Evolutionary conservation across 2,329 filamentous ascomycete species (phyloP).

Genomic region (Aspergillus clavatus): DNA sequence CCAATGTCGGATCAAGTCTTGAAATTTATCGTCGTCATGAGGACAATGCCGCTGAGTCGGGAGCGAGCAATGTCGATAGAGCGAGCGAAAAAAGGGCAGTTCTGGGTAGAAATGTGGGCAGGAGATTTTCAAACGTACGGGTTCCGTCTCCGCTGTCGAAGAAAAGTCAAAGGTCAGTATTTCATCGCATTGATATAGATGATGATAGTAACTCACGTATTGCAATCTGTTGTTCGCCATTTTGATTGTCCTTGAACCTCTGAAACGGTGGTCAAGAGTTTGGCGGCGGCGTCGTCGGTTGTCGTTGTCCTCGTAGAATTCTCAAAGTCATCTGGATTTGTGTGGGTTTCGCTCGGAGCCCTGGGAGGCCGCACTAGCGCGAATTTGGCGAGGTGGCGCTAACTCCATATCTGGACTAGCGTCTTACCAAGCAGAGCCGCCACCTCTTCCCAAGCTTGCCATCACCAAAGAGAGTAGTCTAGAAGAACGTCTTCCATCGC

Average conservation of each 20-base stretch:
- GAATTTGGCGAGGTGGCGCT: constrained; percentile 33
- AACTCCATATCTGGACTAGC: constrained; percentile 24
- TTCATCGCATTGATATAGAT: constrained; percentile 2
- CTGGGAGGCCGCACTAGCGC: constrained; percentile 39
- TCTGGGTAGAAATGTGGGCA: constrained; percentile 4
- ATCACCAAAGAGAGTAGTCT: constrained; percentile 17
- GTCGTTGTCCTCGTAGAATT: constrained; percentile 40
- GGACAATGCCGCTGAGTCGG: constrained; percentile 11
- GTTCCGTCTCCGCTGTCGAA: constrained; percentile 67
- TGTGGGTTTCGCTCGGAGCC: constrained; percentile 41
- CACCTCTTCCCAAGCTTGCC: constrained; percentile 35
- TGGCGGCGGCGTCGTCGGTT: constrained; percentile 37
- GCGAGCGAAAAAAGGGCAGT: constrained; percentile 18
- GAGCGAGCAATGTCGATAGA: constrained; percentile 15
- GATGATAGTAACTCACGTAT: constrained; percentile 38
- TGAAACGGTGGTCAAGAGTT: constrained; percentile 39
- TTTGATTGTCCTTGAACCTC: constrained; percentile 45
- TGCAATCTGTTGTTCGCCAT: constrained; percentile 51
- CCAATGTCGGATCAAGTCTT: background rate
- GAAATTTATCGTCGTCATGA: constrained; percentile 10
- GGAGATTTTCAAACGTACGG: constrained; percentile 56
- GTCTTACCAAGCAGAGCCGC: constrained; percentile 23
- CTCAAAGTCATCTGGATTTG: constrained; percentile 38
- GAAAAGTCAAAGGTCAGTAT: constrained; percentile 27
- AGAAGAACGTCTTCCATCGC: constrained; percentile 20